Base-by-base conservation (phyloP, 192 early-diverging fungal species). In the Coemansia sp. region DNA sequence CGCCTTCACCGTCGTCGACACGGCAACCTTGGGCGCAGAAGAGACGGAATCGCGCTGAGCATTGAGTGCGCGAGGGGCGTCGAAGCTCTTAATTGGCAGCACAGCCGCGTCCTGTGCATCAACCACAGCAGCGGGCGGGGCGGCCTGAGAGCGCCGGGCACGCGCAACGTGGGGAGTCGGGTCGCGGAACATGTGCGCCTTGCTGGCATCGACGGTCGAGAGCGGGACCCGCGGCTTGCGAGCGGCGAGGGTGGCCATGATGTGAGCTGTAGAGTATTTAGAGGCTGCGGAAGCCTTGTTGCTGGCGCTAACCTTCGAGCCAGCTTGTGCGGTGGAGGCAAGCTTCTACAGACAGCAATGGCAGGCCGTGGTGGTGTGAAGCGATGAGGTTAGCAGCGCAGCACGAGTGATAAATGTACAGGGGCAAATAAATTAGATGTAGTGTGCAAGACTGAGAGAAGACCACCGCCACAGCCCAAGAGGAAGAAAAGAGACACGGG, bases 171-270 rank as follows among this genome's bases (percentile, higher is more conserved):
- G 34, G 9, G 57, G 38, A 1, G 65, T 65, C 5, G 72, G 72
- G 62, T 79, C 77, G 36, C 72, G 77, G 59, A 68, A 79, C 16
- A 79, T 62, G 20, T 70, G 72, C 6, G 65, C 23, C 64, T 61
- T 70, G 45, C 56, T 36, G 35, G 48, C 61, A 26, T 68, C 68
- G n/a, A 79, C 68, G 0, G 64, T 38, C 25, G 72, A 64, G 4
- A 79, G 65, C 60, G 77, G 72, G 9, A 74, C 28, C 23, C 77
- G 77, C 35, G 77, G 61, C 52, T 79, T 74, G 56, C 57, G 77
- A 10, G 68, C 42, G 6, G 61, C 62, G 13, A 64, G 56, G 0
- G 71, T 33, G 25, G 76, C 65, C 77, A 79, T 79, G 0, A 58
- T 36, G 34, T 36, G 56, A 18, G 56, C 25, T 10, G 56, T 66